Evolutionary conservation across 176 grass and related monocot species (phyloP), one percentile per base, ranked within the genome.

Genomic region (Typha latifolia): DNA sequence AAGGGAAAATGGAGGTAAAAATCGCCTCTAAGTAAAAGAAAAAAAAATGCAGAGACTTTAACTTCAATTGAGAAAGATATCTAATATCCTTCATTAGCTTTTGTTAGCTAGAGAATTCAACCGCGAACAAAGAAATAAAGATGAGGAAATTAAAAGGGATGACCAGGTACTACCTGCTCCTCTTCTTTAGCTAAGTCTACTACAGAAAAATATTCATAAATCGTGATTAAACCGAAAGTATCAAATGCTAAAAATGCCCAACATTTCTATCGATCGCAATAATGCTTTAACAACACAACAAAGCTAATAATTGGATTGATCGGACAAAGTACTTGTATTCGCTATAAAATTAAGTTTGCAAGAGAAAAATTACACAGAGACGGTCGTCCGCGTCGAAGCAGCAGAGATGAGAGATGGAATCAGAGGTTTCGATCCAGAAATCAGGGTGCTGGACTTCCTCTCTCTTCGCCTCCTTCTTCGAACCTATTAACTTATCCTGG

Each of bases 351-450:
- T 26, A 26, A n/a, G n/a, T n/a, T n/a, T n/a, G 6, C 29, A 23
- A 50, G 51, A 12, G 55, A 27, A 68, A 80, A 12, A 15, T 51
- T 85, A 99, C 95, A 63, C 69, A 71, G 74, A 99, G 67, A 50
- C 65, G 31, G 47, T 79, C 75, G 16, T 80, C 61, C 13, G 62
- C 68, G 63, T 83, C 81, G 70, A 99, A 94, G 64, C 61, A 77
- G 79, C 86, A 99, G 27, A 72, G 79, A 37, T 85, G 84, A 15
- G 95, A 94, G 62, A 99, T 71, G 49, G 86, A 87, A 70, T 87
- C 95, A 32, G 81, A 87, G 68, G 90, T 94, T 83, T 94, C 86
- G 37, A 94, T 75, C 89, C 86, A 99, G 43, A 66, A 87, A 68
- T 71, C 68, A 73, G 79, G 83, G 3, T 12, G 74, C 70, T 26